Conservation (phyloP, 176 grass and related monocot genomes). For the Rhynchospora breviuscula region DNA sequence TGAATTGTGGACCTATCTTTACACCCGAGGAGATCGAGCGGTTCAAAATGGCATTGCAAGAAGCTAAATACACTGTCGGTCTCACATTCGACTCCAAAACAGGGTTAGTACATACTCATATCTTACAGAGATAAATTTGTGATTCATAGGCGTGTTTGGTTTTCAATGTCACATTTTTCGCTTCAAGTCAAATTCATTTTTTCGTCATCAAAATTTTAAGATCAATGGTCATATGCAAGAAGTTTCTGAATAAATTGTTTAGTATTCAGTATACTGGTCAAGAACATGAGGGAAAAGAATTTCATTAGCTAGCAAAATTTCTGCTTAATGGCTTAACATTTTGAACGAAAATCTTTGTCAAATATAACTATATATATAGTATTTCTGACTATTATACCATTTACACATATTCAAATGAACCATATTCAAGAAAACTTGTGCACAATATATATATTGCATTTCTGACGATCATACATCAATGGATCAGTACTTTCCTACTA, state of each 20-base stretch:
- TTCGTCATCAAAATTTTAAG: neutral
- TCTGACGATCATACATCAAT: no score
- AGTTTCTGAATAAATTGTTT: neutral
- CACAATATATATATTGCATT: no score
- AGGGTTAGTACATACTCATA: slow-evolving; percentile 32
- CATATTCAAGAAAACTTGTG: no score
- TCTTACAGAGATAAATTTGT: neutral
- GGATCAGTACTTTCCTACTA: neutral
- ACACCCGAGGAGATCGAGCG: slow-evolving; percentile 34
- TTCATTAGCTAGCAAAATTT: neutral
- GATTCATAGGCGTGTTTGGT: neutral
- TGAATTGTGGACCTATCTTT: neutral
- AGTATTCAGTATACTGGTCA: no score
- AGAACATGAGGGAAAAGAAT: no score
- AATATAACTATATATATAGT: no score
- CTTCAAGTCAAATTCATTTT: no score
- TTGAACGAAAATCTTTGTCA: no score
- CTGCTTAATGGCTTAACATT: neutral
- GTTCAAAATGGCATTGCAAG: slow-evolving; percentile 41
- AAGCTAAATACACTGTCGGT: slow-evolving; percentile 65
- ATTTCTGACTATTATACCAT: no score
- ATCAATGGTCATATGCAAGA: neutral
- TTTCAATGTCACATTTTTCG: neutral
- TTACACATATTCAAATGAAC: no score
- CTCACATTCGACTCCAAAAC: slow-evolving; percentile 56